phyloP scores from a whole-genome alignment of 768 basidiomycete species.

The Guyanaporus albipodus region DNA sequence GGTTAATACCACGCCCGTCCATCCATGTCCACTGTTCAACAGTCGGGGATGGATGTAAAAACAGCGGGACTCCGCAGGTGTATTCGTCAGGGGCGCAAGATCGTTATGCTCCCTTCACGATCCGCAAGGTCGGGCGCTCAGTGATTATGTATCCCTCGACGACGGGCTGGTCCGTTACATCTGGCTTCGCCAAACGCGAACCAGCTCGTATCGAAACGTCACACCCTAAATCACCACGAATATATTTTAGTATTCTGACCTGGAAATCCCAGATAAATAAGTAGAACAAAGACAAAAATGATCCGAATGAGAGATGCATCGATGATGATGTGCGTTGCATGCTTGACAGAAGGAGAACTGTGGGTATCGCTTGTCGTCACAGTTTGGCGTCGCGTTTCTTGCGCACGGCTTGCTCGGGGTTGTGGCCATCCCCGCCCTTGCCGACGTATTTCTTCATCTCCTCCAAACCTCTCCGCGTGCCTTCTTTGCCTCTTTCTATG shows the following conservation, averaged over 20 bases:
- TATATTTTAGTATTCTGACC: neutral
- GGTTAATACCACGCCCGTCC: no score
- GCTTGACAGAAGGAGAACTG: neutral
- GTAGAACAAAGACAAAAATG: neutral
- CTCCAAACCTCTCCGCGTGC: slow-evolving; percentile 8
- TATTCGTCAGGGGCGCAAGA: no score
- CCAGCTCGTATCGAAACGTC: no score
- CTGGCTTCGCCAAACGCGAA: no score
- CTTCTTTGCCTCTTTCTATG: slow-evolving; percentile 7
- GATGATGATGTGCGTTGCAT: neutral
- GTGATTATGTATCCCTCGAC: no score
- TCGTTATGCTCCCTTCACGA: no score
- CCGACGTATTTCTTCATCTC: slow-evolving; percentile 5
- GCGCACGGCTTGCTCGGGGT: slow-evolving; percentile 5
- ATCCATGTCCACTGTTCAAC: no score
- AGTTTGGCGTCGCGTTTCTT: slow-evolving; percentile 23
- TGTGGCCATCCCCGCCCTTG: slow-evolving; percentile 8
- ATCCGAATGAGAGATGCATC: neutral
- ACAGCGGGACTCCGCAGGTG: no score
- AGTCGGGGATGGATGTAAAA: no score
- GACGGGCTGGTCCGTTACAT: no score
- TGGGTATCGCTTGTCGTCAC: slow-evolving; percentile 14
- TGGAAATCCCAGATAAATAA: neutral
- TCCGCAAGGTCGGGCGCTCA: no score
- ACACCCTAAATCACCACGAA: no score